phyloP scores from a whole-genome alignment of 2,329 filamentous ascomycete genomes.

The Aspergillus intermedius region DNA sequence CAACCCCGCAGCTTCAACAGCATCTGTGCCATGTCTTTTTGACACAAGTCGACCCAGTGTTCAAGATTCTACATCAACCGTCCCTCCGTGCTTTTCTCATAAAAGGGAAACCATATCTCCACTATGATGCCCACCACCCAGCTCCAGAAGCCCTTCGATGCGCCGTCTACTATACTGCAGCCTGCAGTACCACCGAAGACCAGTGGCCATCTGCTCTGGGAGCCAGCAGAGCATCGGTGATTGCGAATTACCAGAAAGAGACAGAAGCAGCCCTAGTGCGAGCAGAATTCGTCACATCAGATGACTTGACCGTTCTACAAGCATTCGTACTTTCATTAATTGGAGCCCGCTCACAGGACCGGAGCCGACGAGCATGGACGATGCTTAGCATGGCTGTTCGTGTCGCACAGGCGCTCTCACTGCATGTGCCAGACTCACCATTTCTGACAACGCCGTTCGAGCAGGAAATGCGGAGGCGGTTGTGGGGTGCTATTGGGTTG shows the following conservation, averaged over 20 bases:
- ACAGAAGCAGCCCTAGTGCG: slow-evolving; percentile 19
- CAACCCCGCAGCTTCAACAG: not conserved
- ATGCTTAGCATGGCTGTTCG: slow-evolving; percentile 27
- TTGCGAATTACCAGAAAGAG: slow-evolving; percentile 18
- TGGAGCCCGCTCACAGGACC: slow-evolving; percentile 23
- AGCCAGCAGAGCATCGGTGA: slow-evolving; percentile 10
- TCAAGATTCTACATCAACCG: slow-evolving; percentile 27
- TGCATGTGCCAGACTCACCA: slow-evolving; percentile 22
- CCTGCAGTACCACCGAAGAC: slow-evolving; percentile 17
- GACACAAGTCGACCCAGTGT: slow-evolving; percentile 23
- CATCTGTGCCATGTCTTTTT: slow-evolving; percentile 21
- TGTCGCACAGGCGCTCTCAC: slow-evolving; percentile 25
- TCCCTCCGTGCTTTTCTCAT: slow-evolving; percentile 20
- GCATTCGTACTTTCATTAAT: slow-evolving; percentile 26
- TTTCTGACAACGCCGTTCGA: slow-evolving; percentile 25
- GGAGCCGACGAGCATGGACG: slow-evolving; percentile 29
- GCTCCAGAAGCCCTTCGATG: slow-evolving; percentile 19
- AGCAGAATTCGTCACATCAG: slow-evolving; percentile 24
- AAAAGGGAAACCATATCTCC: slow-evolving; percentile 21
- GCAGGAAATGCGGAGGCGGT: slow-evolving; percentile 23
- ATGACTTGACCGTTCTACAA: slow-evolving; percentile 27
- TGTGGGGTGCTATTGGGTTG: slow-evolving; percentile 25
- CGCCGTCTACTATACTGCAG: slow-evolving; percentile 22
- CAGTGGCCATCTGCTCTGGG: slow-evolving; percentile 18
- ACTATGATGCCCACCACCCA: slow-evolving; percentile 22